Percentiles rank a stretch among this genome's conserved stretches.
phyloP scores from a whole-genome alignment of 2,329 filamentous ascomycete genomes.

The Cercospora zeina region DNA sequence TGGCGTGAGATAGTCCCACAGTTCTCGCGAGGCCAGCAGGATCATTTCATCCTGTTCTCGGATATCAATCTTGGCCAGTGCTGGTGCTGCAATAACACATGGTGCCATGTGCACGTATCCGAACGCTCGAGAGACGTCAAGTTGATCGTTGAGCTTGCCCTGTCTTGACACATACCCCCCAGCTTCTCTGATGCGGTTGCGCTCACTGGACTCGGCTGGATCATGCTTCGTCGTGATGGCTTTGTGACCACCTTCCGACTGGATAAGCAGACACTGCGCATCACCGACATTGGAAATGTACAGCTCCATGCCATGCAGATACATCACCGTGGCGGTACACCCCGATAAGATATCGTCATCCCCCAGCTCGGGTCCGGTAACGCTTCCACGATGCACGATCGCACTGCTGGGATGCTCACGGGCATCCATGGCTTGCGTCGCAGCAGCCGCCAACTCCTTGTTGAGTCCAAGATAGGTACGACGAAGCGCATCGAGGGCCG shows the following conservation, averaged over 20 bases:
- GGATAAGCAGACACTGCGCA: constrained; percentile 91
- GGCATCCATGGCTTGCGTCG: constrained; percentile 77
- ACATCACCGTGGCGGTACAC: constrained; percentile 87
- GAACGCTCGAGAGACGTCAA: constrained; percentile 91
- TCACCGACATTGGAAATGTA: constrained; percentile 96
- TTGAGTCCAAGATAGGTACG: constrained; percentile 86
- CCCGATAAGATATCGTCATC: constrained; percentile 89
- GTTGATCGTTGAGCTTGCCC: constrained; percentile 85
- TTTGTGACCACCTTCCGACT: constrained; percentile 78
- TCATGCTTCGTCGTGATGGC: constrained; percentile 90
- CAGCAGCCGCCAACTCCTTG: constrained; percentile 86
- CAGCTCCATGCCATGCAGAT: constrained; percentile 83
- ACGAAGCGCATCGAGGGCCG: constrained; percentile 76
- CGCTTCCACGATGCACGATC: constrained; percentile 67
- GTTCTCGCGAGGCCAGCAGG: constrained; percentile 82
- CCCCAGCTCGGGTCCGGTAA: constrained; percentile 72
- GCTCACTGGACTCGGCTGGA: constrained; percentile 79
- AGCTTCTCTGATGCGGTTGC: constrained; percentile 86
- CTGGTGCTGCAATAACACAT: constrained; percentile 84
- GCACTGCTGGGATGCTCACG: constrained; percentile 54
- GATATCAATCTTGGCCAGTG: constrained; percentile 75
- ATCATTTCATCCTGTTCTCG: constrained; percentile 92
- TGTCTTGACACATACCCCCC: constrained; percentile 95
- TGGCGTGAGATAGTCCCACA: constrained; percentile 92
- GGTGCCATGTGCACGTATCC: constrained; percentile 93